Conservation (phyloP, 805 yeast species). For the Ogataea ganodermae region DNA sequence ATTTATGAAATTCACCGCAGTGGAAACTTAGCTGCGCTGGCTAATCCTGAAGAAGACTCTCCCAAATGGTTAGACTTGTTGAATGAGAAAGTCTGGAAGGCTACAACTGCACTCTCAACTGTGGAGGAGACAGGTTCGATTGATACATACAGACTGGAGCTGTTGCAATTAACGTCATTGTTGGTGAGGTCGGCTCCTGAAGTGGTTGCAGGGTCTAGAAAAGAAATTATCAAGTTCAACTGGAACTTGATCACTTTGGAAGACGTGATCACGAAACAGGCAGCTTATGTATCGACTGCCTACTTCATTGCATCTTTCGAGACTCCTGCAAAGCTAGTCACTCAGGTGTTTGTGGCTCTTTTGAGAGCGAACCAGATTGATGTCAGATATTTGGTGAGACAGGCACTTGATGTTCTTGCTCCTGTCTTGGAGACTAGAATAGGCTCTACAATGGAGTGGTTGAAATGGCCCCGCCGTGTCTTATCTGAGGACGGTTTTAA, state of each 20-base stretch:
- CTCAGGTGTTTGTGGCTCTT: slow-evolving; percentile 89
- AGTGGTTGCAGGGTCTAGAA: slow-evolving; percentile 59
- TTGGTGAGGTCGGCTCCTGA: slow-evolving; percentile 69
- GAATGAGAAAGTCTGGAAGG: slow-evolving; percentile 72
- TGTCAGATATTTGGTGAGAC: slow-evolving; percentile 77
- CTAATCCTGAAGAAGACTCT: slow-evolving; percentile 22
- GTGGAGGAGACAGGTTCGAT: slow-evolving; percentile 63
- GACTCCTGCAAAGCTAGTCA: slow-evolving; percentile 83
- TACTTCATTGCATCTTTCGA: slow-evolving; percentile 85
- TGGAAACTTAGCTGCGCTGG: slow-evolving; percentile 37
- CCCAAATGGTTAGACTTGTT: slow-evolving; percentile 68
- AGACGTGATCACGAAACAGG: slow-evolving; percentile 85
- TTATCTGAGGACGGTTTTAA: slow-evolving; percentile 87
- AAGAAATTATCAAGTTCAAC: slow-evolving; percentile 87
- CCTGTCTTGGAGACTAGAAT: slow-evolving; percentile 79
- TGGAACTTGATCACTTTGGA: slow-evolving; percentile 93
- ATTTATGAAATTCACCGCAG: slow-evolving; percentile 56
- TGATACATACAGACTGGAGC: slow-evolving; percentile 74
- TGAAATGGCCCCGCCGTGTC: slow-evolving; percentile 92
- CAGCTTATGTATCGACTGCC: slow-evolving; percentile 87
- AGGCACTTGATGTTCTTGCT: slow-evolving; percentile 84
- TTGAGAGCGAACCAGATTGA: slow-evolving; percentile 84
- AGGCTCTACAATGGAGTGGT: slow-evolving; percentile 69
- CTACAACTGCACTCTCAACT: slow-evolving; percentile 52
- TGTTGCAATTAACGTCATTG: slow-evolving; percentile 78